Evolutionary conservation across 345 rosid species (phyloP), one percentile per base, ranked within the genome.

Genomic region (Eucalyptus virginea): DNA sequence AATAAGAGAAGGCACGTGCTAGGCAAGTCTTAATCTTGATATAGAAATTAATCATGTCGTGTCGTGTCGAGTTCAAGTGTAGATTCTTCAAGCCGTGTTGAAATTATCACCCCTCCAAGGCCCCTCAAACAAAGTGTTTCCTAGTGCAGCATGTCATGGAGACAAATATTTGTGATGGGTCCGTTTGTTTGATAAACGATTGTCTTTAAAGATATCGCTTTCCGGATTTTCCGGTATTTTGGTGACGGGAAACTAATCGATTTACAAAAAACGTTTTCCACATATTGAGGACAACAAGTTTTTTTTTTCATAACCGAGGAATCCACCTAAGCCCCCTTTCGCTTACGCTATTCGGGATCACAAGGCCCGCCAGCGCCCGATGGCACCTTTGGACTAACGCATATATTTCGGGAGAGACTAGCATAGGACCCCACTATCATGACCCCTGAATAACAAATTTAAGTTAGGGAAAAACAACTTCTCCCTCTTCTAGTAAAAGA

Each of bases 321-420:
- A 50, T 50, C 0, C 19, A 0, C 8, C 8, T 6, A 1, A 50
- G 0, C 8, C 52, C 1, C 7, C 0, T 50, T 50, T 50, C 1
- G 3, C 19, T 50, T 50, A 50, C 0, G 2, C 3, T 50, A 6
- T 50, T 16, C 2, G 3, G 1, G 52, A 8, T 16, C 19, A 50
- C 52, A 50, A 50, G 0, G 1, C 19, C 1, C 8, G 2, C 52
- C 7, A 50, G 1, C 1, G 2, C 0, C 3, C 3, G 1, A 0
- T 50, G 52, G 8, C 52, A 16, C 52, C 8, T 50, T 50, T 50
- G 8, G 52, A 50, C 52, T 3, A 1, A 50, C 0, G 52, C 52
- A 7, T 50, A 16, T 50, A 50, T 16, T 8, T 50, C 8, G 3
- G 0, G 52, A 50, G 3, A 50, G 52, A 50, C 3, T 50, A 50